Evolutionary conservation across 2,329 filamentous ascomycete genomes (phyloP).

Genomic region (Didymella segeticola): DNA sequence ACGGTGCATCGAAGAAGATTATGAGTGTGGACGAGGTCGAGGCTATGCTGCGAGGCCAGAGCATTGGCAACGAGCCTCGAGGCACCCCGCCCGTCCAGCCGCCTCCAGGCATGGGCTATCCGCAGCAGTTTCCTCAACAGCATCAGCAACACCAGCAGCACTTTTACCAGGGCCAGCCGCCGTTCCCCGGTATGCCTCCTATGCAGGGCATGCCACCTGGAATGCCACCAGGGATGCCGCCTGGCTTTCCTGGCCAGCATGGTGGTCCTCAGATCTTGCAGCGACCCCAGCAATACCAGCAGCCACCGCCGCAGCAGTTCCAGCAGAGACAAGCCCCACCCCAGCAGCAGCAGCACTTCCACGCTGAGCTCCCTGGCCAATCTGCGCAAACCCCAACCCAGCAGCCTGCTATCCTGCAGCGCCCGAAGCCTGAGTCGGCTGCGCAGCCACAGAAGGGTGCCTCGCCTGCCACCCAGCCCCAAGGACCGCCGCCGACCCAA

Average conservation of each 20-base stretch:
- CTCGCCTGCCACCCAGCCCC: slow-evolving; percentile 46
- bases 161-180: slow-evolving; percentile 38
- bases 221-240: slow-evolving; percentile 16
- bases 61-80: slow-evolving; percentile 49
- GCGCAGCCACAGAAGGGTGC: slow-evolving; percentile 36
- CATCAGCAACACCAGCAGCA: slow-evolving; percentile 31
- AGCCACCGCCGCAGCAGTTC: slow-evolving; percentile 48
- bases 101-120: slow-evolving; percentile 29
- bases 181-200: slow-evolving; percentile 46
- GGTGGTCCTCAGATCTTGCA: slow-evolving; percentile 57
- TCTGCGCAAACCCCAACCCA: slow-evolving; percentile 37
- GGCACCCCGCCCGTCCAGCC: slow-evolving; percentile 36
- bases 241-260: slow-evolving; percentile 53
- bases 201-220: slow-evolving; percentile 10
- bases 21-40: slow-evolving; percentile 98
- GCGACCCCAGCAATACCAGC: slow-evolving; percentile 50
- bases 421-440: slow-evolving; percentile 37
- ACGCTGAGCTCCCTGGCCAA: slow-evolving; percentile 53
- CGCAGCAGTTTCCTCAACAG: slow-evolving; percentile 16
- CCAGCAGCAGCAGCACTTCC: slow-evolving; percentile 51
- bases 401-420: slow-evolving; percentile 47
- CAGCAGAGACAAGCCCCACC: slow-evolving; percentile 33
- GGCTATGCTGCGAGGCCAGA: slow-evolving; percentile 81
- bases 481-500: slow-evolving; percentile 49
- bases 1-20: slow-evolving; percentile 68